Conservation (phyloP, 2,329 filamentous ascomycete genomes). For the Neoscytalidium dimidiatum region DNA sequence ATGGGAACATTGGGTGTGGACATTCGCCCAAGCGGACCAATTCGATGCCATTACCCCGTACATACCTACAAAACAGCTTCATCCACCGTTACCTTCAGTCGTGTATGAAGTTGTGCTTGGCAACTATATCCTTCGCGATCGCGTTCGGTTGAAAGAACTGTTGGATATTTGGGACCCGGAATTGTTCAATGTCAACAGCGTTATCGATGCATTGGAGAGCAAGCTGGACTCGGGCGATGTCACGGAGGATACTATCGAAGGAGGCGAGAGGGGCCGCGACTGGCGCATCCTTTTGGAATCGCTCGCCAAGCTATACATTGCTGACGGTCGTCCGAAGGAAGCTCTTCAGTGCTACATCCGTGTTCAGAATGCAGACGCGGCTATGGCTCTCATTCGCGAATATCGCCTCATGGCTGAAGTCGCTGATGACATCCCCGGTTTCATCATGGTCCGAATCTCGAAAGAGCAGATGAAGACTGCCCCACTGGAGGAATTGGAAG, state of each 20-base stretch:
- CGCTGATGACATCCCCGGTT: conserved; percentile 83
- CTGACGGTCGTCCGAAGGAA: conserved; percentile 77
- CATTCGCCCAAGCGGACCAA: conserved; percentile 80
- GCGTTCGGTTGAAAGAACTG: conserved; percentile 73
- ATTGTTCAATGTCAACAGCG: conserved; percentile 75
- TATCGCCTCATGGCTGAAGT: conserved; percentile 89
- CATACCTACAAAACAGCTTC: conserved; percentile 76
- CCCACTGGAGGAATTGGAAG: conserved; percentile 70
- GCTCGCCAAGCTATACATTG: conserved; percentile 81
- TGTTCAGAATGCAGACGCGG: conserved; percentile 87
- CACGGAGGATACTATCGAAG: conserved; percentile 73
- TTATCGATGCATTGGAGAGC: conserved; percentile 78
- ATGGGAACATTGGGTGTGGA: conserved; percentile 97
- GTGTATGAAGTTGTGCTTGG: conserved; percentile 89
- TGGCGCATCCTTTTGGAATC: conserved; percentile 90
- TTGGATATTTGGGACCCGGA: conserved; percentile 83
- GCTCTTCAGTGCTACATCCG: conserved; percentile 87
- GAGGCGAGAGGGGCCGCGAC: conserved; percentile 71
- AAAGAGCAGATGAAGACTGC: conserved; percentile 68
- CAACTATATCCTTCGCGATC: conserved; percentile 82
- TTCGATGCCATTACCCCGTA: conserved; percentile 88
- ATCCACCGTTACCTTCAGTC: conserved; percentile 74
- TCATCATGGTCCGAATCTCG: conserved; percentile 84
- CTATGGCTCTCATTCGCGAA: conserved; percentile 82
- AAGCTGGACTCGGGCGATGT: conserved; percentile 77